Evolutionary conservation across 2,329 filamentous ascomycete species (phyloP).

Genomic region (Aspergillus jensenii): DNA sequence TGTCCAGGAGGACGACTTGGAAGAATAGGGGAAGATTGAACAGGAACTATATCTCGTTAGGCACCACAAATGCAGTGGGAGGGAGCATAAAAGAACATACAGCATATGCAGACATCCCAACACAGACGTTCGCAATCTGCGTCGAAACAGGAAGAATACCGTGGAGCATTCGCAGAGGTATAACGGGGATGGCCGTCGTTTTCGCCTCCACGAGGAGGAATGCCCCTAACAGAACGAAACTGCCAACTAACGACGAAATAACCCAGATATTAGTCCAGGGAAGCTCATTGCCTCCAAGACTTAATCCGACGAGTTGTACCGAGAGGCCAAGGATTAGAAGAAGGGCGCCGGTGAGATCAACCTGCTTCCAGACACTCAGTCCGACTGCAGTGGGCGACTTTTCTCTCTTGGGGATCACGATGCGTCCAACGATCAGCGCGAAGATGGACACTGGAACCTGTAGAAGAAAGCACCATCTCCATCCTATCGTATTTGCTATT

Average conservation of each 20-base stretch:
- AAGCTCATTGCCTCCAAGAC: slow-evolving; percentile 47
- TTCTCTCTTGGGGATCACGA: slow-evolving; percentile 52
- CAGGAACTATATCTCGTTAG: slow-evolving; percentile 37
- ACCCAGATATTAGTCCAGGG: slow-evolving; percentile 47
- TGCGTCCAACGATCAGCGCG: slow-evolving; percentile 55
- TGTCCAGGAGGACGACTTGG: slow-evolving; percentile 43
- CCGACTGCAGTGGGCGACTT: background rate
- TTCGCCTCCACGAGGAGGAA: slow-evolving; percentile 44
- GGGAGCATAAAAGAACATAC: slow-evolving; percentile 41
- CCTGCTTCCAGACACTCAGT: slow-evolving; percentile 49
- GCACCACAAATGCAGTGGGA: background rate
- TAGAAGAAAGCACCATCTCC: slow-evolving; percentile 56
- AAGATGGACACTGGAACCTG: slow-evolving; percentile 61
- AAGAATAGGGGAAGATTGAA: slow-evolving; percentile 50
- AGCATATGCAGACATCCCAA: slow-evolving; percentile 62
- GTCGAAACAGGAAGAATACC: slow-evolving; percentile 56
- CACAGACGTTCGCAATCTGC: slow-evolving; percentile 60
- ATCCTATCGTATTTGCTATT: slow-evolving; percentile 46
- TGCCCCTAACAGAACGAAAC: slow-evolving; percentile 35
- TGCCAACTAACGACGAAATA: slow-evolving; percentile 38
- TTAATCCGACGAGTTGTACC: slow-evolving; percentile 50
- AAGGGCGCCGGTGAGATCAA: slow-evolving; percentile 60
- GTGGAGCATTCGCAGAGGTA: slow-evolving; percentile 53
- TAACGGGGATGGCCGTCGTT: slow-evolving; percentile 45
- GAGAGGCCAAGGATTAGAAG: slow-evolving; percentile 61